Evolutionary conservation across 495 filamentous ascomycete genomes (phyloP), one percentile per base, ranked within the genome.

Genomic region (Aspergillus sparsus): DNA sequence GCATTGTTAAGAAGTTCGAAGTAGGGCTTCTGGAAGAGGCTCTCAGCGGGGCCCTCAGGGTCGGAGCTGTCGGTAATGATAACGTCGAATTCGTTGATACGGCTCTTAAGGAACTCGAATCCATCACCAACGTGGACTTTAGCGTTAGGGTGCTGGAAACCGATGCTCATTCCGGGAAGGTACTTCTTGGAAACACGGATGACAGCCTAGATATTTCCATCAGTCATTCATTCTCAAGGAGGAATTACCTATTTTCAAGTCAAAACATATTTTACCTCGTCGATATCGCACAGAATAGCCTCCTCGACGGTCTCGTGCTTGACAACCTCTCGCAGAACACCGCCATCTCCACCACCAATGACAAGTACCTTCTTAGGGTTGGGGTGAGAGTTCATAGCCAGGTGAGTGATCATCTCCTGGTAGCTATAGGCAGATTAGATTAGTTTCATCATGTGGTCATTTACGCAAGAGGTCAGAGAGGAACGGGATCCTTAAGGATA

Each of bases 321-420:
- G 81, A 98, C 89, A 41, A 99, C 88, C 83, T 98, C 95, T 65
- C 93, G 92, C 64, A 98, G 86, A 57, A 98, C 94, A 76, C 94
- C 95, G 54, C 94, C 94, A 70, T 97, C 94, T 68, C 95, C 94
- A 66, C 93, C 94, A 55, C 94, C 94, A 67, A 98, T 97, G 75
- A 99, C 94, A 39, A 99, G 87, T 53, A 98, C 93, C 80, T 92
- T 93, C 87, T 97, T 92, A 67, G 94, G 94, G 80, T 94, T 85
- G 64, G 93, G 95, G 84, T 98, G 94, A 27, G 94, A 91, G 85
- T 95, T 95, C 90, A 99, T 93, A 77, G 91, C 94, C 54, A 98
- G 84, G 78, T 99, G 92, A 59, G 94, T 91, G 80, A 99, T 99
- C 94, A 99, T 99, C 85, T 99, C 95, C 80, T 99, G 95, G 86